Evolutionary conservation across 441 rosid species (phyloP).

Genomic region (Erodium moschatum): DNA sequence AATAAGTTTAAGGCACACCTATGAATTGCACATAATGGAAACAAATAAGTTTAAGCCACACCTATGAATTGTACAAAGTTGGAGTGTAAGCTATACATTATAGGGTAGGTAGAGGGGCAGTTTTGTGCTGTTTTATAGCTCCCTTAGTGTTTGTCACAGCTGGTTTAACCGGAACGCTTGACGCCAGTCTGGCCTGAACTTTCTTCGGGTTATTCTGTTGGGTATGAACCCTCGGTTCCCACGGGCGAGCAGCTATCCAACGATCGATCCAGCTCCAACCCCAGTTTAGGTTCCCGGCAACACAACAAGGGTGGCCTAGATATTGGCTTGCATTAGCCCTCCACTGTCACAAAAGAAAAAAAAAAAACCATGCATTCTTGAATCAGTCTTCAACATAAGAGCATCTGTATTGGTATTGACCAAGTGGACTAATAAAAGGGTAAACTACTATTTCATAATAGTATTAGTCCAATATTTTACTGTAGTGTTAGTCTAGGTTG

Average conservation of each 20-base stretch:
- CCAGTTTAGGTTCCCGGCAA: slow-evolving; percentile 55
- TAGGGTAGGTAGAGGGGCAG: not conserved
- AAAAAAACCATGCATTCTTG: slow-evolving; percentile 8
- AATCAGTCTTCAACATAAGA: not conserved
- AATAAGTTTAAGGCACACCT: no score
- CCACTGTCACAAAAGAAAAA: no score
- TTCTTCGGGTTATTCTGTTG: slow-evolving; percentile 31
- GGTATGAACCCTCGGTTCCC: slow-evolving; percentile 57
- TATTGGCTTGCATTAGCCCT: slow-evolving; percentile 72
- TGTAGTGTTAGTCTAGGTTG: no score
- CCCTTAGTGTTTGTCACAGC: not conserved
- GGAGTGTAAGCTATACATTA: not conserved
- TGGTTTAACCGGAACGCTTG: not conserved
- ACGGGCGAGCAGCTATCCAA: slow-evolving; percentile 75
- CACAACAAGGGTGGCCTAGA: slow-evolving; percentile 62
- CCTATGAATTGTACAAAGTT: not conserved
- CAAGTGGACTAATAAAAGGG: no score
- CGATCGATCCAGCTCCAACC: slow-evolving; percentile 93
- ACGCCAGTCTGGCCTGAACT: slow-evolving; percentile 14
- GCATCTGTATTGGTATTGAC: no score
- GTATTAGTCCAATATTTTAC: no score
- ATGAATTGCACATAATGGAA: not conserved
- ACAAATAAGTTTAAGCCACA: no score
- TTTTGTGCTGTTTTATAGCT: not conserved
- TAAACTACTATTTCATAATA: no score